Evolutionary conservation across 352 stramenopile species (phyloP).

Genomic region (Pythium dissimile): DNA sequence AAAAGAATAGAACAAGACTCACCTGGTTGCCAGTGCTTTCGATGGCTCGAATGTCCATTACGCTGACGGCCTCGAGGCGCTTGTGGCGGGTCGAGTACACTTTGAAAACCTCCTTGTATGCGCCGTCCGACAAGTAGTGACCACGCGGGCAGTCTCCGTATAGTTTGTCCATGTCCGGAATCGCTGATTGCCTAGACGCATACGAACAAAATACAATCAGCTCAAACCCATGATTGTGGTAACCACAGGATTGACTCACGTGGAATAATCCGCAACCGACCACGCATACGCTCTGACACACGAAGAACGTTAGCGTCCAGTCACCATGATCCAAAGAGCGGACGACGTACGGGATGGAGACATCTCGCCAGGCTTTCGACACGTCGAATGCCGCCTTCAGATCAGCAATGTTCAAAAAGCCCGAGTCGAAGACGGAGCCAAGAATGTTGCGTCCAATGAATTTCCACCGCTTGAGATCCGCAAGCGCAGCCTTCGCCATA

Average conservation of each 20-base stretch:
- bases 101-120: slow-evolving; percentile 89
- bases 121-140: slow-evolving; percentile 76
- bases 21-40: slow-evolving; percentile 86
- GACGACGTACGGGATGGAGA: slow-evolving; percentile 23
- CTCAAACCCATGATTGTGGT: not conserved
- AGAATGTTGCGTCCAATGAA: slow-evolving; percentile 13
- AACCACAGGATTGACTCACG: slow-evolving; percentile 3
- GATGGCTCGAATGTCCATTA: slow-evolving; percentile 93
- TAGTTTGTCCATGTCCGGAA: slow-evolving; percentile 38
- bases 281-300: slow-evolving; percentile 24
- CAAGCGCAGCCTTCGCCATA: not conserved
- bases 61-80: slow-evolving; percentile 72
- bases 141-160: slow-evolving; percentile 58
- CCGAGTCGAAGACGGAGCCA: slow-evolving; percentile 14
- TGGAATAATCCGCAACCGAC: slow-evolving; percentile 27
- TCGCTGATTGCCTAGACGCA: slow-evolving; percentile 35
- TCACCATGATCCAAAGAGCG: no score
- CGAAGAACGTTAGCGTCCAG: not conserved
- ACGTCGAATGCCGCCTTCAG: slow-evolving; percentile 22
- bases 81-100: slow-evolving; percentile 62
- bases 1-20: not conserved
- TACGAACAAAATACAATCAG: slow-evolving; percentile 4
- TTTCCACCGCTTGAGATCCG: slow-evolving; percentile 16
- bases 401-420: slow-evolving; percentile 15
- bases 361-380: slow-evolving; percentile 20